A percentile compares a stretch with the other conserved stretches of the same genome.
These are phyloP conservation scores for Pilatotrama ljubarskyi DNA, from an alignment of 768 basidiomycete genomes.

Conservation along the genomic window DNA sequence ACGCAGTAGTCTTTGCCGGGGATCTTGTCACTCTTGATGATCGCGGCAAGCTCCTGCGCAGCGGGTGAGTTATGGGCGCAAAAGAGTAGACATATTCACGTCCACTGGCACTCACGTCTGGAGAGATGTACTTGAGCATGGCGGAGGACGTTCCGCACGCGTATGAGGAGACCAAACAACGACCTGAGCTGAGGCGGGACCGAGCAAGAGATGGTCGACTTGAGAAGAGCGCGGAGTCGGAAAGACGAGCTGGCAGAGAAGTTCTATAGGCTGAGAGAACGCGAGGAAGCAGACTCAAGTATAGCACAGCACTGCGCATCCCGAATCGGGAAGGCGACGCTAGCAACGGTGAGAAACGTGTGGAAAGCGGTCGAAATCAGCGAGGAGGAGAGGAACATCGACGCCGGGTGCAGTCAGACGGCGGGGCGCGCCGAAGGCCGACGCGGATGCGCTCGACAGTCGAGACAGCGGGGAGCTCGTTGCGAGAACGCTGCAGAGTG, in stretches of 20 bases:
- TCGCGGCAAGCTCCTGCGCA: slow-evolving; percentile 61
- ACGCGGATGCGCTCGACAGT: background rate
- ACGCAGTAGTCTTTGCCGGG: slow-evolving; percentile 69
- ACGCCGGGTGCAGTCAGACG: background rate
- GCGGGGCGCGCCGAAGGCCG: background rate
- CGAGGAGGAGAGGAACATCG: background rate
- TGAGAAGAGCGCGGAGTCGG: background rate
- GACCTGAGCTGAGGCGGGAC: background rate
- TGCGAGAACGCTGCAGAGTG: background rate
- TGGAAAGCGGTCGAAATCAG: slow-evolving; percentile 2
- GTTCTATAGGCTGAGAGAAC: background rate
- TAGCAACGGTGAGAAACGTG: slow-evolving; percentile 12
- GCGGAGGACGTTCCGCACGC: slow-evolving; percentile 1
- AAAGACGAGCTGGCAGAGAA: background rate
- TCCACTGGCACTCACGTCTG: slow-evolving; percentile 39
- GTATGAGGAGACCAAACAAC: background rate
- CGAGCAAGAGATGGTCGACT: background rate
- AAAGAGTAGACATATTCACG: background rate
- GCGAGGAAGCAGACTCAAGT: background rate
- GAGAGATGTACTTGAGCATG: slow-evolving; percentile 41
- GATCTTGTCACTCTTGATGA: slow-evolving; percentile 66
- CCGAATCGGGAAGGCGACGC: slow-evolving; percentile 14
- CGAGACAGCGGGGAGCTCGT: background rate
- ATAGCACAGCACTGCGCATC: slow-evolving; percentile 7
- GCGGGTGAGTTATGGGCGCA: background rate